phyloP scores from a whole-genome alignment of 78 protist genomes.

The Thecamonas trahens region DNA sequence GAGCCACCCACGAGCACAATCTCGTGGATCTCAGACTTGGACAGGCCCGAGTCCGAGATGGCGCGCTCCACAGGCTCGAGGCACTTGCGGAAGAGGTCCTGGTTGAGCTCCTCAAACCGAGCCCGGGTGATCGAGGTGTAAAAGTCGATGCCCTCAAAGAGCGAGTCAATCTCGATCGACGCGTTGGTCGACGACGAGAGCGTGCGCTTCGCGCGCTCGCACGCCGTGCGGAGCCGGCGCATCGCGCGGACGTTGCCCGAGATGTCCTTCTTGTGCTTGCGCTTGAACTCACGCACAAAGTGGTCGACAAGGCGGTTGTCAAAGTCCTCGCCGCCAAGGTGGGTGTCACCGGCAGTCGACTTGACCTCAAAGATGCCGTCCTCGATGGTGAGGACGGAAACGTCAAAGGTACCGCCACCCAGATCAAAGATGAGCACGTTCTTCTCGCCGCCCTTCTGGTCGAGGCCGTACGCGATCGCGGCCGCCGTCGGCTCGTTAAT shows the following conservation, averaged over 20 bases:
- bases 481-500: constrained; percentile 99
- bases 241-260: constrained; percentile 66
- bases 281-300: constrained; percentile 74
- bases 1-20: constrained; percentile 98
- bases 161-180: constrained; percentile 92
- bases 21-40: constrained; percentile 70
- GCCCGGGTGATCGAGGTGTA: constrained; percentile 90
- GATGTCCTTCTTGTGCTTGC: constrained; percentile 78
- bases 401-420: constrained; percentile 98
- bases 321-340: constrained; percentile 97
- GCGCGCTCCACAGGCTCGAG: constrained; percentile 85
- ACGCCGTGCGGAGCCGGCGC: constrained; percentile 86
- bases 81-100: constrained; percentile 83
- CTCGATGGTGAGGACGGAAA: constrained; percentile 84
- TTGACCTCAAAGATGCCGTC: constrained; percentile 95
- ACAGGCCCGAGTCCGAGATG: constrained; percentile 80
- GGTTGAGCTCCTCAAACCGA: constrained; percentile 91
- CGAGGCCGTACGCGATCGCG: constrained; percentile 96
- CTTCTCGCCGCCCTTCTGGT: constrained; percentile 72
- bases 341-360: constrained; percentile 96
- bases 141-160: constrained; percentile 94
- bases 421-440: constrained; percentile 93
- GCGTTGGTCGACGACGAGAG: constrained; percentile 75
- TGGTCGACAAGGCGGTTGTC: constrained; percentile 86
- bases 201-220: constrained; percentile 93